Conservation (phyloP, 2,329 filamentous ascomycete species). For the Ophiostoma fasciatum region DNA sequence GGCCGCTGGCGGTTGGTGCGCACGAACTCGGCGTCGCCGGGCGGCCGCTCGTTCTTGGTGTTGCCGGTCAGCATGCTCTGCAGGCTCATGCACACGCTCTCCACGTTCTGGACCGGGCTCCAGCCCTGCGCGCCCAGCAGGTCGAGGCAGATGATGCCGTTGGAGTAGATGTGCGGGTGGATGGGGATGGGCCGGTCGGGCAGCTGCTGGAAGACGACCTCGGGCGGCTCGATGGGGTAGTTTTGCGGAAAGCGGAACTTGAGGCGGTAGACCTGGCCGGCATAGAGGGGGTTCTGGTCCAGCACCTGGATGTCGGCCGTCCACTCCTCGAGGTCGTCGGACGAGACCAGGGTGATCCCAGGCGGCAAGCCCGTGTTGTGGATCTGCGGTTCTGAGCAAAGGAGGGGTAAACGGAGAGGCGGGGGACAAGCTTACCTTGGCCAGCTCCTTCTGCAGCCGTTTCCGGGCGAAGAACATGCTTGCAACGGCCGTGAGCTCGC, state of each 20-base stretch:
- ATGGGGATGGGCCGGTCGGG: conserved; percentile 63
- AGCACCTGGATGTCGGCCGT: conserved; percentile 81
- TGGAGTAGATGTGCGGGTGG: conserved; percentile 95
- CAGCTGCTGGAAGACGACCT: conserved; percentile 71
- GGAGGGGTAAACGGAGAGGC: no score
- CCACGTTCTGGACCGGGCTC: conserved; percentile 93
- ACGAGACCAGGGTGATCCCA: conserved; percentile 63
- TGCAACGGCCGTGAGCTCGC: no score
- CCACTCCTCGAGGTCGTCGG: conserved; percentile 82
- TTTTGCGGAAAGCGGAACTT: conserved; percentile 72
- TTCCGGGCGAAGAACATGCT: conserved; percentile 33
- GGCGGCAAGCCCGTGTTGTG: conserved; percentile 39
- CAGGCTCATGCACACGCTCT: conserved; percentile 91
- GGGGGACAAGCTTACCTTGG: conserved; percentile 39
- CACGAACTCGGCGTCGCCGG: conserved; percentile 83
- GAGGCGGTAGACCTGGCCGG: conserved; percentile 63
- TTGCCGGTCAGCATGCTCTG: conserved; percentile 98
- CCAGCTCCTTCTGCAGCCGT: conserved; percentile 43
- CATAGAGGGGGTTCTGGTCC: conserved; percentile 80
- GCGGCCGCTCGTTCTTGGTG: conserved; percentile 75
- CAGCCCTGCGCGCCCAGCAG: conserved; percentile 77
- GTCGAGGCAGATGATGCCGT: conserved; percentile 96
- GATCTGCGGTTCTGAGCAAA: no score
- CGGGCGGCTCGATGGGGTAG: conserved; percentile 93
- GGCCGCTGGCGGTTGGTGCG: conserved; percentile 63